These are phyloP conservation scores for Suhomyces anneliseae DNA, from an alignment of 1,139 yeast genomes.

Conservation along the genomic window DNA sequence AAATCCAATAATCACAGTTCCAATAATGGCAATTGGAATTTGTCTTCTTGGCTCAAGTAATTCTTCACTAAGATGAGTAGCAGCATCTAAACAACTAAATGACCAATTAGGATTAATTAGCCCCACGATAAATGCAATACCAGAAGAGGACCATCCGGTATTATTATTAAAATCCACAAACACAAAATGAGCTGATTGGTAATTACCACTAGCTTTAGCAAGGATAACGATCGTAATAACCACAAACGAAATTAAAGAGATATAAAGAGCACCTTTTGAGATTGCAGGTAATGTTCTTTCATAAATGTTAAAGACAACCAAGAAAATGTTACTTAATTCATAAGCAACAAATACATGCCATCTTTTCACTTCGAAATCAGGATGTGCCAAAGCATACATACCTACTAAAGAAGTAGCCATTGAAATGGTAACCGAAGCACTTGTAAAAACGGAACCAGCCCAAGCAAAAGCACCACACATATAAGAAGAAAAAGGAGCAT, in stretches of 20 bases:
- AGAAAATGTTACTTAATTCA: slow-evolving; percentile 31
- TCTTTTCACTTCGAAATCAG: slow-evolving; percentile 40
- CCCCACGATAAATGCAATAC: slow-evolving; percentile 46
- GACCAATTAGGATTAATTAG: slow-evolving; percentile 47
- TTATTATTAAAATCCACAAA: slow-evolving; percentile 37
- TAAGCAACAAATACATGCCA: slow-evolving; percentile 57
- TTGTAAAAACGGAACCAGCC: slow-evolving; percentile 58
- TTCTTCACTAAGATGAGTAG: slow-evolving; percentile 46
- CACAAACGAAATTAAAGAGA: slow-evolving; percentile 37
- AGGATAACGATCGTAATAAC: slow-evolving; percentile 39
- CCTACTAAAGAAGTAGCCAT: slow-evolving; percentile 52
- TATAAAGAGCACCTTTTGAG: slow-evolving; percentile 37
- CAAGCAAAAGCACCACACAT: slow-evolving; percentile 57
- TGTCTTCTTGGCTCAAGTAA: slow-evolving; percentile 37
- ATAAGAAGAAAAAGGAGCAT: slow-evolving; percentile 50
- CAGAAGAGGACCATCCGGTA: slow-evolving; percentile 44
- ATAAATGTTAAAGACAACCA: slow-evolving; percentile 39
- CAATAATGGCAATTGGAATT: slow-evolving; percentile 44
- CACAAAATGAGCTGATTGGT: slow-evolving; percentile 38
- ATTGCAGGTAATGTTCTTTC: slow-evolving; percentile 37
- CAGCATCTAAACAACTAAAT: slow-evolving; percentile 44
- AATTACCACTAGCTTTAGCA: slow-evolving; percentile 38
- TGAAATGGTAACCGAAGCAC: slow-evolving; percentile 54
- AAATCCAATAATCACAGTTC: slow-evolving; percentile 45
- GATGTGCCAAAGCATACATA: slow-evolving; percentile 47